Evolutionary conservation across 768 basidiomycete species (phyloP).

Genomic region (Xanthoconium stramineum): DNA sequence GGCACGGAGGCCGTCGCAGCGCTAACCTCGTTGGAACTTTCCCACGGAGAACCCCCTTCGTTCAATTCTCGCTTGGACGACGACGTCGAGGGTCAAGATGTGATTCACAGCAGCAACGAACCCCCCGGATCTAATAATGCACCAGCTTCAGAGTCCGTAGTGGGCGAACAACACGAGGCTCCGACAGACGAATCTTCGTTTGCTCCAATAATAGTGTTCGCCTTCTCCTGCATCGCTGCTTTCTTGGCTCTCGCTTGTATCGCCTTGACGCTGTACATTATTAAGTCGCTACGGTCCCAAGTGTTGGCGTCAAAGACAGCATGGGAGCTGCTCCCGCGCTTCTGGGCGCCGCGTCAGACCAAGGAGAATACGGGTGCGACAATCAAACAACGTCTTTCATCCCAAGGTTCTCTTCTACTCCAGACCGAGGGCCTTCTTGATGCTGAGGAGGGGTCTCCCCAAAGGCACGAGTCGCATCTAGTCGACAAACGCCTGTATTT

Average conservation of each 20-base stretch:
- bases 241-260: constrained; percentile 25
- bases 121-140: background rate
- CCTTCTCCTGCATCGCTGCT: constrained; percentile 26
- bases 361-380: background rate
- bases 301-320: constrained; percentile 21
- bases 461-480: background rate
- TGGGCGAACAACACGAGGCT: background rate
- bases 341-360: constrained; percentile 9
- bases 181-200: background rate
- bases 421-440: background rate
- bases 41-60: constrained; percentile 2
- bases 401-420: background rate
- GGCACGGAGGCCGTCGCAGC: constrained; percentile 27
- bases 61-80: constrained; percentile 26
- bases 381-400: background rate
- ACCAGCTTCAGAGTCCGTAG: background rate
- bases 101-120: constrained; percentile 18
- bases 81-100: constrained; percentile 16
- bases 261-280: constrained; percentile 19
- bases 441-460: constrained; percentile 3
- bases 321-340: constrained; percentile 23
- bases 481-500: constrained; percentile 4
- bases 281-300: constrained; percentile 16
- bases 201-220: constrained; percentile 16
- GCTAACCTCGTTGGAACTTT: constrained; percentile 27